phyloP scores from a whole-genome alignment of 1,139 yeast species.

The Geotrichum reessii region DNA sequence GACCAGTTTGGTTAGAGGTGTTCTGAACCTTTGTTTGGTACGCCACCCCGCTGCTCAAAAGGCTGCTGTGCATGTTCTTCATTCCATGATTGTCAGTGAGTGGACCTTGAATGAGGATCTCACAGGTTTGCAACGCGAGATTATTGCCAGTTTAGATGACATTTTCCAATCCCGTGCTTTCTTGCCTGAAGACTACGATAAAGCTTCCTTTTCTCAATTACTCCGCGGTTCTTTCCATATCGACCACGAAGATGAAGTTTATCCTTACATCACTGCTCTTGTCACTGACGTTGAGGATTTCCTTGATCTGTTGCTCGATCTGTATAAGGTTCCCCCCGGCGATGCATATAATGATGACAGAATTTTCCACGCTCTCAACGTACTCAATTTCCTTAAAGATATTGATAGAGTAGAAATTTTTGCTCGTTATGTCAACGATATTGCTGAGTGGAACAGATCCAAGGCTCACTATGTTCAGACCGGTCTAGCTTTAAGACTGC shows the following conservation, averaged over 20 bases:
- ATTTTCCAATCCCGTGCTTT: conserved; percentile 53
- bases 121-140: conserved; percentile 56
- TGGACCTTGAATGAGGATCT: conserved; percentile 55
- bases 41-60: conserved; percentile 57
- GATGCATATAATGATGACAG: conserved; percentile 85
- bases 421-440: conserved; percentile 67
- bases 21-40: conserved; percentile 66
- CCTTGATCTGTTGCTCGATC: conserved; percentile 59
- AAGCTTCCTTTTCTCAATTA: conserved; percentile 47
- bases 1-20: conserved; percentile 57
- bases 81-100: conserved; percentile 68
- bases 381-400: conserved; percentile 69
- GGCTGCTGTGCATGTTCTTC: conserved; percentile 62
- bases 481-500: conserved; percentile 69
- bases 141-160: conserved; percentile 51
- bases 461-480: conserved; percentile 73
- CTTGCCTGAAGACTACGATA: conserved; percentile 51
- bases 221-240: conserved; percentile 49
- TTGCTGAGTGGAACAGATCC: conserved; percentile 59
- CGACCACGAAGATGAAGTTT: conserved; percentile 66
- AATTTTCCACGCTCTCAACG: conserved; percentile 71
- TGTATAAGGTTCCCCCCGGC: conserved; percentile 70
- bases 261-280: conserved; percentile 46
- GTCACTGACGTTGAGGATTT: conserved; percentile 58
- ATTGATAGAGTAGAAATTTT: conserved; percentile 77